Conservation (phyloP, 2,329 filamentous ascomycete genomes). For the Sporothrix brasiliensis region DNA sequence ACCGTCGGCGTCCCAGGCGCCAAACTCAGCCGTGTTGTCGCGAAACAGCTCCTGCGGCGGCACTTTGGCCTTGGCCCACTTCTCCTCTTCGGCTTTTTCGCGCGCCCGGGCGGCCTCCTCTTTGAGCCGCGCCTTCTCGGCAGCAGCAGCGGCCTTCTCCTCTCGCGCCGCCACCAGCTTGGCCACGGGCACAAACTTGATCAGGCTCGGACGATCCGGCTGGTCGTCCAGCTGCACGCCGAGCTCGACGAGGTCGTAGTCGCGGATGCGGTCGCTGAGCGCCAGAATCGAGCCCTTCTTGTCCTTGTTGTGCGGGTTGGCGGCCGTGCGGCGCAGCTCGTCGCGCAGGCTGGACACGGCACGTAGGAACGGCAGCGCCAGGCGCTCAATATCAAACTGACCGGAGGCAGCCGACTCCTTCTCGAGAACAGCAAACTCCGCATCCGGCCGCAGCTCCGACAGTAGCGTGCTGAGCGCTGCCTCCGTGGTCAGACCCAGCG, state of each 20-base stretch:
- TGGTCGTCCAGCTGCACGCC: slow-evolving; percentile 73
- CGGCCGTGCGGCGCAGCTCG: slow-evolving; percentile 42
- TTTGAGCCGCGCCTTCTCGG: slow-evolving; percentile 53
- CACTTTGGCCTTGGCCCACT: slow-evolving; percentile 39
- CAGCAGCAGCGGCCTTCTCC: slow-evolving; percentile 56
- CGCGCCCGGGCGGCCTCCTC: slow-evolving; percentile 50
- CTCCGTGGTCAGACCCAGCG: slow-evolving; percentile 27
- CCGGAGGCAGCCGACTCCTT: background rate
- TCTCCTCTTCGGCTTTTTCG: slow-evolving; percentile 40
- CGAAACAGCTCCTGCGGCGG: slow-evolving; percentile 43
- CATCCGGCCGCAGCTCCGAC: slow-evolving; percentile 26
- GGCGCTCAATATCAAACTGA: slow-evolving; percentile 32
- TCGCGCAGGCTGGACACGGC: slow-evolving; percentile 51
- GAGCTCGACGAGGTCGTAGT: slow-evolving; percentile 65
- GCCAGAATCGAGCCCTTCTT: slow-evolving; percentile 48
- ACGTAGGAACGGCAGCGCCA: slow-evolving; percentile 62
- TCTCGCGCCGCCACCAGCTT: slow-evolving; percentile 56
- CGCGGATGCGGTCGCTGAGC: slow-evolving; percentile 67
- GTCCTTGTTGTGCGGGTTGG: background rate
- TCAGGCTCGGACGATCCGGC: slow-evolving; percentile 58
- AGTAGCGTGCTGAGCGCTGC: slow-evolving; percentile 30
- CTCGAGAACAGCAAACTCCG: slow-evolving; percentile 29
- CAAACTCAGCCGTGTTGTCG: slow-evolving; percentile 56
- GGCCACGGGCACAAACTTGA: slow-evolving; percentile 64
- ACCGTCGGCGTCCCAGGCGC: slow-evolving; percentile 68